Evolutionary conservation across 2,329 filamentous ascomycete genomes (phyloP), one percentile per base, ranked within the genome.

Genomic region (Didymella glomerata): DNA sequence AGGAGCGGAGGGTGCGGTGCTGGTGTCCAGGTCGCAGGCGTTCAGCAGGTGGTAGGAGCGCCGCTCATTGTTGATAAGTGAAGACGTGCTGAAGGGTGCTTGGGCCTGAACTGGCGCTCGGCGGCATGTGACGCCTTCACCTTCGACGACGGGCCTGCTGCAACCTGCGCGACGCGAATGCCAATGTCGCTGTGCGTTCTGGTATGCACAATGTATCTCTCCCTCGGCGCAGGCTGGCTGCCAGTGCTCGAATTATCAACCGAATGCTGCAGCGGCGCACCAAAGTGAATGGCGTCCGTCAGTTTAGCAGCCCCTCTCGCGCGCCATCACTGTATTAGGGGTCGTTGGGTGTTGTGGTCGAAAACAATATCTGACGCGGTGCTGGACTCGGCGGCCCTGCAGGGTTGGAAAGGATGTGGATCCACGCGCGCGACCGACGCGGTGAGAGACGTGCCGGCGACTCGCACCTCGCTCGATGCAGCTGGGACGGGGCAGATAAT

Each of bases 251-350:
- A 93, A 81, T 93, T 27, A 44, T 88, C 81, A 90, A 90, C 84
- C 93, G 81, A 89, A 88, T 82, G 90, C 89, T 79, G 83, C 83
- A 63, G 85, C 84, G 77, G 89, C 86, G 83, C 90, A 91, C 87
- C 91, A 91, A 90, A 91, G 91, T 81, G 82, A 88, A 83, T 66
- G 57, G 63, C 45, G 61, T 54, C 57, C 47, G 59, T 59, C 25
- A n/a, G 18, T 41, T 65, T 64, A 74, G 65, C 68, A 71, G 61
- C 44, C 44, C 36, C 53, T 57, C 61, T 60, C 67, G 56, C 62
- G 57, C 66, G 60, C 66, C 67, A 70, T 73, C 62, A 72, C 68
- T 63, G 70, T 70, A 52, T 47, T 42, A 30, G 41, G 41, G 8
- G 50, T 32, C 40, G 56, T 53, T 13, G 53, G 46, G 53, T 5